Evolutionary conservation across 768 basidiomycete species (phyloP).

Genomic region (Pleurotus pulmonarius): DNA sequence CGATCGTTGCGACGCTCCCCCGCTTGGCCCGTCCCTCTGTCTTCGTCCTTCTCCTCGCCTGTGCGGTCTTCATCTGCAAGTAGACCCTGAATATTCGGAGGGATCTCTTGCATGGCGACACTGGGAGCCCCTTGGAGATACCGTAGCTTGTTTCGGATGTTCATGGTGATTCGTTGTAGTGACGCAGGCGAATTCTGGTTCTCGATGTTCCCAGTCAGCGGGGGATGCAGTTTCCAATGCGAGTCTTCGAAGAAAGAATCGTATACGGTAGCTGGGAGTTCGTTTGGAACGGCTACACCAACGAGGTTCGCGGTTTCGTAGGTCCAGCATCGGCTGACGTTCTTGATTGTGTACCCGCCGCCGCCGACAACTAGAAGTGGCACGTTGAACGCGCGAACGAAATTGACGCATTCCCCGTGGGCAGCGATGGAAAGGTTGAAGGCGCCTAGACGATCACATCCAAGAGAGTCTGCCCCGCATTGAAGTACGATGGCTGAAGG

Average conservation of each 20-base stretch:
- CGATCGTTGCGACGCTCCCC: conserved; percentile 56
- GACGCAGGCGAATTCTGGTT: conserved; percentile 86
- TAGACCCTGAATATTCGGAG: conserved; percentile 81
- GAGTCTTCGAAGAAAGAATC: conserved; percentile 91
- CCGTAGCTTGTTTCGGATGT: conserved; percentile 81
- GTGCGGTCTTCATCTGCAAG: conserved; percentile 69
- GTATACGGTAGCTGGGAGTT: conserved; percentile 86
- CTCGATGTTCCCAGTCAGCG: conserved; percentile 85
- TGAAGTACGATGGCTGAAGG: conserved; percentile 92
- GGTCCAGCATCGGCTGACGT: conserved; percentile 98
- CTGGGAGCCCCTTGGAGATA: conserved; percentile 96
- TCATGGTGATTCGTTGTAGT: conserved; percentile 84
- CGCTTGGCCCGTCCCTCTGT: conserved; percentile 48
- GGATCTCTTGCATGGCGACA: conserved; percentile 94
- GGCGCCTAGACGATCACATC: conserved; percentile 90
- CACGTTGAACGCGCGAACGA: conserved; percentile 88
- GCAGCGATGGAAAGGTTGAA: conserved; percentile 98
- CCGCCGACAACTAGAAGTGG: conserved; percentile 92
- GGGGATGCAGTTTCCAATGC: conserved; percentile 90
- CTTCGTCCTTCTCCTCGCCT: conserved; percentile 69
- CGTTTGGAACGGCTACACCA: conserved; percentile 77
- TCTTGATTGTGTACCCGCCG: conserved; percentile 95
- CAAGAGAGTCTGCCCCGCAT: conserved; percentile 95
- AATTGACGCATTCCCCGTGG: conserved; percentile 97
- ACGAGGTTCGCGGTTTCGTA: conserved; percentile 96